Conservation (phyloP, 2,329 filamentous ascomycete species). For the Xylariaceae sp. region DNA sequence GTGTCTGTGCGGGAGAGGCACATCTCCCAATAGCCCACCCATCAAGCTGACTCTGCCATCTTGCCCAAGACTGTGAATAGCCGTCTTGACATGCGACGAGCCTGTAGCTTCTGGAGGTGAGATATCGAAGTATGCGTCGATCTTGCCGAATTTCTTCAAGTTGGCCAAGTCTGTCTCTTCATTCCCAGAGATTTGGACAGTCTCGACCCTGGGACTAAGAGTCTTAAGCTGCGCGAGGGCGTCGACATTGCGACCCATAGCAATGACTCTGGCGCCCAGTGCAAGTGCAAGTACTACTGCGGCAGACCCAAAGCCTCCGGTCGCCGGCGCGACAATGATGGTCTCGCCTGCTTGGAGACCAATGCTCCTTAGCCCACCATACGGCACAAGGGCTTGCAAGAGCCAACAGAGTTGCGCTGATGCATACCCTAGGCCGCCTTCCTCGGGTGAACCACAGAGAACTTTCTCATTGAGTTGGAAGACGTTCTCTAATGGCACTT, state of each 20-base stretch:
- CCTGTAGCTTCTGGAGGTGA: constrained; percentile 34
- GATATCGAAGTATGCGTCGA: constrained; percentile 44
- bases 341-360: constrained; percentile 41
- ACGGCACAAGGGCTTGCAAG: constrained; percentile 15
- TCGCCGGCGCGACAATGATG: constrained; percentile 44
- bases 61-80: constrained; percentile 29
- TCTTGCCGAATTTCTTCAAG: constrained; percentile 26
- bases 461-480: neutral
- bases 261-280: constrained; percentile 47
- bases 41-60: constrained; percentile 30
- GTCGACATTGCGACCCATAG: constrained; percentile 37
- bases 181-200: constrained; percentile 38
- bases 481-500: constrained; percentile 2
- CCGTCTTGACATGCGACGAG: constrained; percentile 36
- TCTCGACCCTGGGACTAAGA: constrained; percentile 28
- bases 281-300: constrained; percentile 41
- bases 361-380: constrained; percentile 17
- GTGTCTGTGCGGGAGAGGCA: constrained; percentile 27
- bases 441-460: neutral
- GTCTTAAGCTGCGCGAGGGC: constrained; percentile 25
- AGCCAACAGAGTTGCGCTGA: constrained; percentile 15
- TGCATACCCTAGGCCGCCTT: constrained; percentile 14
- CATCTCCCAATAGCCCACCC: constrained; percentile 25
- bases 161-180: constrained; percentile 22
- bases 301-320: constrained; percentile 41